Evolutionary conservation across 768 basidiomycete genomes (phyloP).

Genomic region (Coprinopsis marcescibilis): DNA sequence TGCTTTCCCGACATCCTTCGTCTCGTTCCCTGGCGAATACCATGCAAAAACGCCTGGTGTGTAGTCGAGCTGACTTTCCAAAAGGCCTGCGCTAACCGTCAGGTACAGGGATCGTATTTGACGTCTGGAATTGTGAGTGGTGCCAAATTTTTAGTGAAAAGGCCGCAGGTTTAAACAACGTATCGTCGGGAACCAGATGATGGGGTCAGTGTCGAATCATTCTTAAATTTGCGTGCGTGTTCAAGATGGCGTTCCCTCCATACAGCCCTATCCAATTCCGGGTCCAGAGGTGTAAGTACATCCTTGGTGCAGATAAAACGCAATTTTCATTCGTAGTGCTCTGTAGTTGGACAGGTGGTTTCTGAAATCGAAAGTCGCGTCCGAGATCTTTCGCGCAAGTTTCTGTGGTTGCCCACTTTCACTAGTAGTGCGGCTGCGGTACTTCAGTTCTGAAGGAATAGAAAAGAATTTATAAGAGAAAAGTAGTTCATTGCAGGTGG

Average conservation of each 20-base stretch:
- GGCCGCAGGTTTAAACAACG: not conserved
- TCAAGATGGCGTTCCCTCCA: no score
- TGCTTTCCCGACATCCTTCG: constrained; percentile 37
- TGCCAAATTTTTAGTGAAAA: not conserved
- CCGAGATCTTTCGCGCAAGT: no score
- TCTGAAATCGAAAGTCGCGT: no score
- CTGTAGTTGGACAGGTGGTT: no score
- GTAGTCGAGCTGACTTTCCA: not conserved
- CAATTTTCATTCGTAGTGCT: no score
- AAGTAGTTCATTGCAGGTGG: no score
- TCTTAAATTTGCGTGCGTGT: not conserved
- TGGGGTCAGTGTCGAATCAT: not conserved
- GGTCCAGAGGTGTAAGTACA: constrained; percentile 36
- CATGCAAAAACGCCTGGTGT: constrained; percentile 13
- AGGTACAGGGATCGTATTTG: constrained; percentile 27
- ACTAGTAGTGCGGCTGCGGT: no score
- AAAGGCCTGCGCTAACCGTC: not conserved
- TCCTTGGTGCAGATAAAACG: no score
- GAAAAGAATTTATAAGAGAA: no score
- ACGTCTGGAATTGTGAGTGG: constrained; percentile 27
- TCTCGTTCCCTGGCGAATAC: constrained; percentile 46
- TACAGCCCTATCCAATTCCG: constrained; percentile 34
- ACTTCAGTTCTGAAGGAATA: no score
- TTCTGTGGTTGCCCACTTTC: no score
- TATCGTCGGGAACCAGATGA: not conserved